A percentile compares a stretch with the other conserved stretches of the same genome.
Evolutionary conservation across 108 stramenopile genomes (phyloP).

Genomic region (Nannochloropsis salina): DNA sequence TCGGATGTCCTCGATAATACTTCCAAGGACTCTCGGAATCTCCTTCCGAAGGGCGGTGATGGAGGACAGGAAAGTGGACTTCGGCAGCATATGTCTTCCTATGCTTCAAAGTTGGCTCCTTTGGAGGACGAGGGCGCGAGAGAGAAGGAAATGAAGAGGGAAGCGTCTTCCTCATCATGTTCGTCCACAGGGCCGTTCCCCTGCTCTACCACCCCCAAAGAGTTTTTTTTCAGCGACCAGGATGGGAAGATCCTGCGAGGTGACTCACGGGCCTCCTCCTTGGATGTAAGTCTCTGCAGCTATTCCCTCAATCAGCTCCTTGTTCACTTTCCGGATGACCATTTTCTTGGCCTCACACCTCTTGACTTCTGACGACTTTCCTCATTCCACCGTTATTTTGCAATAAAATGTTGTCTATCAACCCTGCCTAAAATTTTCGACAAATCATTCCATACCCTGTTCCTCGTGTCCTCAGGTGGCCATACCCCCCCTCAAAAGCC

Average conservation of each 20-base stretch:
- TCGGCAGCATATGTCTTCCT: too few relatives aligned
- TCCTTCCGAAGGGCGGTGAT: too few relatives aligned
- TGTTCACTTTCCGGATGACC: not conserved
- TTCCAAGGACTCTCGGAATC: too few relatives aligned
- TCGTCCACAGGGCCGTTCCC: not conserved
- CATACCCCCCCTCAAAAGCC: not conserved
- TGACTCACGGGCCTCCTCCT: not conserved
- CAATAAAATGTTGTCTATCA: too few relatives aligned
- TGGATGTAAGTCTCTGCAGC: not conserved
- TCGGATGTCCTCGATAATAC: too few relatives aligned
- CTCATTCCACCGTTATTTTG: not conserved
- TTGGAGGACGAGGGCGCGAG: too few relatives aligned
- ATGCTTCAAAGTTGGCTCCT: too few relatives aligned
- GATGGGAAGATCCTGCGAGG: not conserved
- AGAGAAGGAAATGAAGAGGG: not conserved
- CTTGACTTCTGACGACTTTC: not conserved
- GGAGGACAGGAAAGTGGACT: too few relatives aligned
- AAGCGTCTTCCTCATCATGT: not conserved
- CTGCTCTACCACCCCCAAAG: not conserved
- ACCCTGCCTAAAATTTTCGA: too few relatives aligned
- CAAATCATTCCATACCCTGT: too few relatives aligned
- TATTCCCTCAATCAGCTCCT: not conserved
- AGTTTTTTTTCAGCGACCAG: not conserved
- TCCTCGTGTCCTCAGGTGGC: not conserved
- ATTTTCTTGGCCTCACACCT: not conserved